Conservation (phyloP, 2,329 filamentous ascomycete species). For the Paecilomyces variotii region DNA sequence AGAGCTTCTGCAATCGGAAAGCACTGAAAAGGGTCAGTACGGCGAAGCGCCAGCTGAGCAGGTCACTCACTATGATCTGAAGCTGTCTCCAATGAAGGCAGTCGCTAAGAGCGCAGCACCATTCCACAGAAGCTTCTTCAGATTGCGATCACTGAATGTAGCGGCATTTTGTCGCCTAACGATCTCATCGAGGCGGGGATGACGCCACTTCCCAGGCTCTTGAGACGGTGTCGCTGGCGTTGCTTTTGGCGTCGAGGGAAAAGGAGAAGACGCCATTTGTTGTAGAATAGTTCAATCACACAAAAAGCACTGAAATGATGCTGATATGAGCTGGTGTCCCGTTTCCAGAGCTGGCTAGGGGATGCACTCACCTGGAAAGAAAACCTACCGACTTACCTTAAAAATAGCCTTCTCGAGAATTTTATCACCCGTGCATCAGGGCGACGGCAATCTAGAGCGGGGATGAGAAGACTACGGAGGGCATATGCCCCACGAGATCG, state of each 20-base stretch:
- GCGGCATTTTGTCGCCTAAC: slow-evolving; percentile 68
- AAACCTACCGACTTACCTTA: slow-evolving; percentile 14
- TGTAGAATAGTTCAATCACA: background rate
- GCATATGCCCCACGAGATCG: background rate
- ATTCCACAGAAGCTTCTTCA: slow-evolving; percentile 64
- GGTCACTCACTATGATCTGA: slow-evolving; percentile 29
- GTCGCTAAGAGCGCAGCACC: slow-evolving; percentile 45
- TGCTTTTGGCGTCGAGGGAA: slow-evolving; percentile 37
- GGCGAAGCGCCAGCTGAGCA: background rate
- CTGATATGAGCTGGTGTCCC: background rate
- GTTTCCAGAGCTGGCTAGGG: background rate
- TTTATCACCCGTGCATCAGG: background rate
- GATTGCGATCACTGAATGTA: slow-evolving; percentile 70
- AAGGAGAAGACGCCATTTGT: slow-evolving; percentile 27
- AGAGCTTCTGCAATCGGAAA: slow-evolving; percentile 26
- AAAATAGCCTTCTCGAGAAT: background rate
- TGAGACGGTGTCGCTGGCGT: slow-evolving; percentile 21
- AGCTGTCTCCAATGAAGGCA: slow-evolving; percentile 36
- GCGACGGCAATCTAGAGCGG: background rate
- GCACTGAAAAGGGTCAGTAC: slow-evolving; percentile 21
- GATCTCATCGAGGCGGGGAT: slow-evolving; percentile 84
- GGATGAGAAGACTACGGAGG: background rate
- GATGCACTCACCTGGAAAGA: slow-evolving; percentile 1
- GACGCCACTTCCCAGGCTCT: slow-evolving; percentile 73
- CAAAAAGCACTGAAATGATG: background rate